phyloP scores from a whole-genome alignment of 176 grass and related monocot species.

The Alloteropsis semialata region DNA sequence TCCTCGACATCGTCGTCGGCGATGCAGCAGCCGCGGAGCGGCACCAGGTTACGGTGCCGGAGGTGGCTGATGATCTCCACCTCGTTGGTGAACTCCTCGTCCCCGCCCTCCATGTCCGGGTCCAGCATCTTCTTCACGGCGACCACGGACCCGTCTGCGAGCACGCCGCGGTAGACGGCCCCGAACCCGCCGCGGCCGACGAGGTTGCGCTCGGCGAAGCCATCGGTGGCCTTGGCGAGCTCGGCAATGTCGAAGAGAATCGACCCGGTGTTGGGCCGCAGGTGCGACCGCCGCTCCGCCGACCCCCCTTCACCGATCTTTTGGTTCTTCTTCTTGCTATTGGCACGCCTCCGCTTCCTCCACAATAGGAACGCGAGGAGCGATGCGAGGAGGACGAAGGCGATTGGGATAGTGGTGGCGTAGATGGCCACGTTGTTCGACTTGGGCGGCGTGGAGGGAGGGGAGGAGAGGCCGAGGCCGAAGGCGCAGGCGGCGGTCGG shows the following conservation, averaged over 20 bases:
- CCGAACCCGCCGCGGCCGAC: conserved; percentile 86
- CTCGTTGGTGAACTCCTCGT: conserved; percentile 86
- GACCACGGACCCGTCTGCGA: conserved; percentile 59
- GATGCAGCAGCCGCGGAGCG: conserved; percentile 83
- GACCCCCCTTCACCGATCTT: conserved; percentile 31
- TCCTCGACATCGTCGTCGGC: conserved; percentile 60
- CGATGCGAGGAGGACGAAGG: conserved; percentile 38
- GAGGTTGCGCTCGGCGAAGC: conserved; percentile 61
- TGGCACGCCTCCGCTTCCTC: conserved; percentile 28
- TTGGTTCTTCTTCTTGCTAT: conserved; percentile 22
- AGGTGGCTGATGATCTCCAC: conserved; percentile 87
- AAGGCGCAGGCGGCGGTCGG: conserved; percentile 59
- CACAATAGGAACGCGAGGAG: conserved; percentile 39
- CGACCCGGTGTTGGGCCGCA: conserved; percentile 74
- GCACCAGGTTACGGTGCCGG: conserved; percentile 79
- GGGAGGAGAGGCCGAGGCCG: conserved; percentile 42
- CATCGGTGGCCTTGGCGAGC: conserved; percentile 58
- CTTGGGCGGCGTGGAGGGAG: neutral
- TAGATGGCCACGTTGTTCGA: conserved; percentile 28
- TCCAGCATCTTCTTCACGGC: conserved; percentile 90
- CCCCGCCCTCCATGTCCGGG: conserved; percentile 56
- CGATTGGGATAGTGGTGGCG: conserved; percentile 48
- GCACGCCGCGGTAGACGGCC: conserved; percentile 65
- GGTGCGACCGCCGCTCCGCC: conserved; percentile 43
- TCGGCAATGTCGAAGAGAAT: conserved; percentile 67